These are phyloP conservation scores for Solanum hybrid DNA, from an alignment of 305 asterid genomes.

Conservation along the genomic window DNA sequence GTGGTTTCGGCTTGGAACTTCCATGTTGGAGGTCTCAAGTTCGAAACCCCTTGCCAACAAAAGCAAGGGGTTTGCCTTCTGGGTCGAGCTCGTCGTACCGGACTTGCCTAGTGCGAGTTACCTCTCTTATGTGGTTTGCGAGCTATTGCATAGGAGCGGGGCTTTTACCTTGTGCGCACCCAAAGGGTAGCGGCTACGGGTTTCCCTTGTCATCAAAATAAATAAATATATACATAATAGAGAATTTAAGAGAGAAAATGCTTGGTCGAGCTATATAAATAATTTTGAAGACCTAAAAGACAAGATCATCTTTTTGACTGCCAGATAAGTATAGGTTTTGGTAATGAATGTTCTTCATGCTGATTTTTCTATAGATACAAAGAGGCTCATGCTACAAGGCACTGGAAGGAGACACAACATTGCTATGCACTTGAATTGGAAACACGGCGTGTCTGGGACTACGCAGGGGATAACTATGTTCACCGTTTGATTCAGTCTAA, in stretches of 20 bases:
- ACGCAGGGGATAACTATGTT: conserved; percentile 91
- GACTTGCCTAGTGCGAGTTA: not conserved
- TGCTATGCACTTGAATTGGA: conserved; percentile 96
- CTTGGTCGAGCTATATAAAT: not conserved
- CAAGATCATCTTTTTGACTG: not conserved
- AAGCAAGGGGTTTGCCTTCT: not conserved
- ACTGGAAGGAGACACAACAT: conserved; percentile 94
- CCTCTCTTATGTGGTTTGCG: not conserved
- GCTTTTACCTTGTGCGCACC: not conserved
- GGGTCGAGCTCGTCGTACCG: not conserved
- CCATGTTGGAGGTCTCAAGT: not conserved
- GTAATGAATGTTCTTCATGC: not conserved
- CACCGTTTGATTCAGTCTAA: conserved; percentile 89
- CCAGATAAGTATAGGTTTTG: not conserved
- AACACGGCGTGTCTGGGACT: conserved; percentile 95
- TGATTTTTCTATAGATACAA: conserved; percentile 34
- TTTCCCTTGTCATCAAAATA: not conserved
- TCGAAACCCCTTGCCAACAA: not conserved
- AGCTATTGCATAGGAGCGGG: not conserved
- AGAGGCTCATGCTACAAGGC: conserved; percentile 72
- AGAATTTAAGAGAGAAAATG: not conserved
- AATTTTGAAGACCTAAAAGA: conserved; percentile 2
- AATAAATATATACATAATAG: not conserved
- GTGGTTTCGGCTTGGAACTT: not conserved
- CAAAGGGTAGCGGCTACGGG: not conserved